These are phyloP conservation scores for Sindora glabra DNA, from an alignment of 306 rosid species.

Conservation along the genomic window DNA sequence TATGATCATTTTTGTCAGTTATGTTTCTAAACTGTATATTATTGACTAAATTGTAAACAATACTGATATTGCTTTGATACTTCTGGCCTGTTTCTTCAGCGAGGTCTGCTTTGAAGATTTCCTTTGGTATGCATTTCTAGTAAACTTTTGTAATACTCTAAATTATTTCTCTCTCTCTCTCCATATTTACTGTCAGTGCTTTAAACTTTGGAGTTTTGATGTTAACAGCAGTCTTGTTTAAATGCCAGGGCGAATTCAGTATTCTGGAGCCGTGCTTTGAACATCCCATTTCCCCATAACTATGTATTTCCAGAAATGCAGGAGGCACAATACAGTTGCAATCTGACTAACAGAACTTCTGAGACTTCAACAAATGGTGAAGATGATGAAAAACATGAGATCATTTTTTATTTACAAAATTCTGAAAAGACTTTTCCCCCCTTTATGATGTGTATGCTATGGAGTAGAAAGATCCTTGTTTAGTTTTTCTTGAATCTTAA, in stretches of 20 bases:
- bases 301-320: conserved; percentile 72
- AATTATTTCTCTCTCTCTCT: not conserved
- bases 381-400: conserved; percentile 35
- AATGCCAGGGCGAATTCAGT: conserved; percentile 84
- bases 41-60: not conserved
- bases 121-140: conserved; percentile 63
- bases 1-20: not conserved
- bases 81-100: conserved; percentile 41
- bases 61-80: conserved; percentile 13
- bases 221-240: conserved; percentile 24
- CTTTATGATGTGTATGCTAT: not conserved
- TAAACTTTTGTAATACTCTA: conserved; percentile 4
- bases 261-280: conserved; percentile 91
- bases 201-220: conserved; percentile 23
- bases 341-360: conserved; percentile 12
- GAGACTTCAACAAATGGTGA: conserved; percentile 20
- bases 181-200: not conserved
- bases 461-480: conserved; percentile 1
- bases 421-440: not conserved
- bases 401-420: not conserved
- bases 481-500: not conserved
- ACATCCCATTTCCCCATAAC: conserved; percentile 74
- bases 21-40: conserved; percentile 1
- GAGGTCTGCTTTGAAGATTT: conserved; percentile 91
- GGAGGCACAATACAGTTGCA: conserved; percentile 32